A percentile compares a stretch with the other conserved stretches of the same genome.
These are phyloP conservation scores for Rhizopogon roseolus DNA, from an alignment of 768 basidiomycete genomes.

Conservation along the genomic window DNA sequence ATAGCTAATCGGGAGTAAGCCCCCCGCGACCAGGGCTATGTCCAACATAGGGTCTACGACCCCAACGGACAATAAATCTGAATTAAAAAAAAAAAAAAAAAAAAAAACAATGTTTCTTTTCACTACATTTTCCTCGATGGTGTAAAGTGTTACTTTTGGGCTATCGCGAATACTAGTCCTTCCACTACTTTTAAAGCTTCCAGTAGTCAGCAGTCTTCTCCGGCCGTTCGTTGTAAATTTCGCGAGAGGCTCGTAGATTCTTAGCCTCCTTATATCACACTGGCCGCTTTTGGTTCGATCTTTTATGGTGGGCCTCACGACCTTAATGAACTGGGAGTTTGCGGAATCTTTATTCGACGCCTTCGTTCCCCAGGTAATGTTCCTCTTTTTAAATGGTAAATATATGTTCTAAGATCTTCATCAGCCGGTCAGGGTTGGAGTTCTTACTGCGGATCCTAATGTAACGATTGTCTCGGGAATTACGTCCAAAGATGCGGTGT, in stretches of 20 bases:
- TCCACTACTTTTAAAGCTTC: constrained; percentile 52
- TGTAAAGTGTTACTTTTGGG: constrained; percentile 42
- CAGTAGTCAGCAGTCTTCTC: constrained; percentile 45
- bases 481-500: constrained; percentile 43
- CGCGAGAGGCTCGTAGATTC: constrained; percentile 49
- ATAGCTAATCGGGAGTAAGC: too few relatives aligned
- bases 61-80: too few relatives aligned
- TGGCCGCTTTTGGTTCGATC: constrained; percentile 40
- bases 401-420: constrained; percentile 1
- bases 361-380: constrained; percentile 50
- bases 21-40: too few relatives aligned
- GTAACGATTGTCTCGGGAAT: constrained; percentile 60
- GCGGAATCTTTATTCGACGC: constrained; percentile 56
- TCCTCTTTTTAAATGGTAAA: neutral
- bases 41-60: too few relatives aligned
- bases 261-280: constrained; percentile 45
- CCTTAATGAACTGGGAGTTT: constrained; percentile 58
- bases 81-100: too few relatives aligned
- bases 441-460: constrained; percentile 45
- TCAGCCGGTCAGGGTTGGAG: constrained; percentile 45
- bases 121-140: constrained; percentile 30
- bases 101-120: constrained; percentile 40
- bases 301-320: constrained; percentile 48
- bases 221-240: constrained; percentile 64
- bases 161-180: constrained; percentile 40